Evolutionary conservation across 192 early-diverging fungal species (phyloP), one percentile per base, ranked within the genome.

Genomic region (Phlyctochytrium arcticum): DNA sequence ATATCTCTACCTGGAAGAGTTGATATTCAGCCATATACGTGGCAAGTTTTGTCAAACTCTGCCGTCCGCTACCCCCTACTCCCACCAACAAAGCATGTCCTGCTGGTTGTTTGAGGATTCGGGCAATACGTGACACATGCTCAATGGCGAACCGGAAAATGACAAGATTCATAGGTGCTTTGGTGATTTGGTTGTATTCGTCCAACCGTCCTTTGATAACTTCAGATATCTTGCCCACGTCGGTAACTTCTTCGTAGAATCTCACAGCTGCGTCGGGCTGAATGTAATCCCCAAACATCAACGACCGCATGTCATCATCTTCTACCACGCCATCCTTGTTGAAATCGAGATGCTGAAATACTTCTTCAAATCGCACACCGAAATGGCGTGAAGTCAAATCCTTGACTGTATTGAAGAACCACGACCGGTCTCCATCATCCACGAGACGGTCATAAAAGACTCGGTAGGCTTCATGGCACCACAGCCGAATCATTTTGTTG

Each of bases 231-330:
- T 74, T 68, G 10, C 48, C 31, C 4, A 83, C 75, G 36, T 80
- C 72, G 48, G 57, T 36, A 4, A 78, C 81, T 48, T 83, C 81
- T 42, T 83, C 81, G 54, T 83, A 83, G 47, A 65, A 73, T 27
- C 67, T 58, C 36, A 77, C 64, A 15, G 78, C 75, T 5, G 69
- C 77, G 27, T 80, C 80, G 6, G 81, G 80, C 30, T 75, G 61
- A 17, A 81, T 68, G 69, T 75, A 80, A 46, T 82, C 80, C 3
- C 84, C 83, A 76, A 80, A 85, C 75, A 85, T 84, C 29, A 86
- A 60, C 3, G 69, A 74, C 17, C 84, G 68, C 75, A 85, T 76
- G 53, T 85, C 75, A 60, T 81, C 82, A 57, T 85, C 83, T 17
- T 79, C 80, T 30, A 85, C 69, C 57, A 80, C 68, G 5, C 80